Percentiles rank a stretch among this genome's conserved stretches.
These are phyloP conservation scores for Suillus plorans DNA, from an alignment of 768 basidiomycete genomes.

Conservation along the genomic window DNA sequence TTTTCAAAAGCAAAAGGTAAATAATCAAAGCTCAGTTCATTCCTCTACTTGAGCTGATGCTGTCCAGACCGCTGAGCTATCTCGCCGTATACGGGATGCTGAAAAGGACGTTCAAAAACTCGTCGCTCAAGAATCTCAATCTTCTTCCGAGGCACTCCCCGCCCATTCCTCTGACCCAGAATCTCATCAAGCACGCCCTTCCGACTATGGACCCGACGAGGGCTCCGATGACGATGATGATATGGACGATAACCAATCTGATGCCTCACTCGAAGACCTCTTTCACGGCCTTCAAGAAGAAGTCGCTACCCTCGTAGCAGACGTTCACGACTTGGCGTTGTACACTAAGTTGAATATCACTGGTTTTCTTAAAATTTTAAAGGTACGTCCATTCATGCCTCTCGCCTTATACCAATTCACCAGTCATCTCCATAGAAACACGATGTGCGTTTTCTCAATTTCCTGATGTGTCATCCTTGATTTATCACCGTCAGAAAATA, in stretches of 20 bases:
- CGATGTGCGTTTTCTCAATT: slow-evolving; percentile 54
- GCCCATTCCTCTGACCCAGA: slow-evolving; percentile 48
- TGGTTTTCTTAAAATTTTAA: slow-evolving; percentile 97
- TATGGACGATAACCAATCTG: slow-evolving; percentile 51
- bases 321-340: slow-evolving; percentile 87
- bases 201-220: slow-evolving; percentile 54
- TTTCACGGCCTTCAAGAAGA: slow-evolving; percentile 91
- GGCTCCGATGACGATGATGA: slow-evolving; percentile 58
- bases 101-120: slow-evolving; percentile 80
- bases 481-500: slow-evolving; percentile 70
- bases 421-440: slow-evolving; percentile 67
- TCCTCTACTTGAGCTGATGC: slow-evolving; percentile 2
- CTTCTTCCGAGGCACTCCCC: slow-evolving; percentile 23
- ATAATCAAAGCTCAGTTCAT: slow-evolving; percentile 11
- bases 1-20: slow-evolving; percentile 88
- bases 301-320: slow-evolving; percentile 91
- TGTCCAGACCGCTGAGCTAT: slow-evolving; percentile 73
- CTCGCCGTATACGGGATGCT: slow-evolving; percentile 76
- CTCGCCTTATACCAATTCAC: not conserved
- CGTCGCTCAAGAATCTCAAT: slow-evolving; percentile 53
- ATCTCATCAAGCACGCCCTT: slow-evolving; percentile 46
- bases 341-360: slow-evolving; percentile 98
- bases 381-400: slow-evolving; percentile 45
- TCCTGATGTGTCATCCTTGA: slow-evolving; percentile 3
- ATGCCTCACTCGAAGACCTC: slow-evolving; percentile 78